Conservation (phyloP, 495 filamentous ascomycete genomes). For the Pyronema omphalodes region DNA sequence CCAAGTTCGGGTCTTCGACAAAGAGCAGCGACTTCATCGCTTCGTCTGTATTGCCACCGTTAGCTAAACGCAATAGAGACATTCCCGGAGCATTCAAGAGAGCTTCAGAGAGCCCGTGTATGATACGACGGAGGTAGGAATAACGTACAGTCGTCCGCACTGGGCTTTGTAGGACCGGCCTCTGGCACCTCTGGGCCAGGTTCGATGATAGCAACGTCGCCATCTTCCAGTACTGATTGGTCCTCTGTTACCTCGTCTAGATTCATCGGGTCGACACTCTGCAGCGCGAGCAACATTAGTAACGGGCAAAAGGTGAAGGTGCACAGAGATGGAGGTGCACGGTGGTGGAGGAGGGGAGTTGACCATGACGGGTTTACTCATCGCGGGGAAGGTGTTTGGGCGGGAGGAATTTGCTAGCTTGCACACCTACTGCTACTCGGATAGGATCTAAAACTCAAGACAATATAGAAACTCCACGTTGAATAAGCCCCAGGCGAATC, state of each 20-base stretch:
- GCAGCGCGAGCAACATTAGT: background rate
- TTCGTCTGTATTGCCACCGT: slow-evolving; percentile 35
- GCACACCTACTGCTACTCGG: background rate
- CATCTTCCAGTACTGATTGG: background rate
- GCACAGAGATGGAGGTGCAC: too few species aligned
- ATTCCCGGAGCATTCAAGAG: background rate
- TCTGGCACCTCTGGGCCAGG: slow-evolving; percentile 28
- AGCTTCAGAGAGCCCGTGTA: background rate
- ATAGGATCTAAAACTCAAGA: background rate
- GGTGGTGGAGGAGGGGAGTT: too few species aligned
- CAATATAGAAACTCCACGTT: background rate
- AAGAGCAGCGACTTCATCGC: slow-evolving; percentile 69
- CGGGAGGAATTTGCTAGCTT: background rate
- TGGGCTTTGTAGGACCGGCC: slow-evolving; percentile 29
- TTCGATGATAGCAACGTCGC: background rate
- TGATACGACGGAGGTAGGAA: background rate
- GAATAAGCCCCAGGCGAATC: background rate
- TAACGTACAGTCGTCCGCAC: slow-evolving; percentile 55
- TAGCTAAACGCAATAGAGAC: background rate
- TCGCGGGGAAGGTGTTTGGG: too few species aligned
- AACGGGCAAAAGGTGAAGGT: background rate
- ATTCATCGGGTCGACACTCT: background rate
- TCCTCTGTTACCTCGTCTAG: slow-evolving; percentile 1
- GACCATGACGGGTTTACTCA: too few species aligned
- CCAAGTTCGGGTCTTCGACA: slow-evolving; percentile 52